Base-by-base conservation (phyloP, 306 rosid species). In the Bauhinia variegata region DNA sequence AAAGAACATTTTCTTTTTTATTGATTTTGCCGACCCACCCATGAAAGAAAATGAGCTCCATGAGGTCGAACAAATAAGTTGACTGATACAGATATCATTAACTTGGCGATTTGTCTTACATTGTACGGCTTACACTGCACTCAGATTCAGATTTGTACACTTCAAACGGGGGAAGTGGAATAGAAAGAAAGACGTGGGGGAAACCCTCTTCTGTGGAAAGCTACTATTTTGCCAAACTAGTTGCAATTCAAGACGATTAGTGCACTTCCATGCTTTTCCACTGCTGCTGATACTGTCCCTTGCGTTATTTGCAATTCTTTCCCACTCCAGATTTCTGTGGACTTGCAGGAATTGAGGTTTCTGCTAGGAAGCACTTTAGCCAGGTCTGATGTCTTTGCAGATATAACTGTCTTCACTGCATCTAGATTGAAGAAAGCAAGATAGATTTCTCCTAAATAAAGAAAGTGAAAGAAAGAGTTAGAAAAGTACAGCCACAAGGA, bases 261-360 rank as follows among this genome's bases (percentile, higher is more conserved):
- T 19, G 90, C 97, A 80, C 74, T 52, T 67, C 90, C 97, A 65
- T 82, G 97, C 11, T 18, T 58, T 49, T 61, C 65, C 44, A 88
- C 95, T 4, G 71, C 63, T 13, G 63, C 37, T 43, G 92, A 67
- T 70, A 91, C 33, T 0, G 70, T 48, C 51, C 79, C 70, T 8
- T 59, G 34, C 53, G 70, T 77, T 17, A 75, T 60, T 15, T 58
- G 69, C 12, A 80, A 9, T 48, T 76, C 74, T 53, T 46, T 74
- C 68, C 88, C 90, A 39, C 79, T 87, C 97, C 97, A 91, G 46
- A 84, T 70, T 75, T 91, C 97, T 42, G 11, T 76, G 69, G 83
- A 74, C 65, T 61, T 50, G 48, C 97, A 91, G 11, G 78, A 63
- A 41, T 13, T 47, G 47, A 89, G 54, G 32, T 38, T 57, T 52